These are phyloP conservation scores for Chlamydomonas sp. DNA, from an alignment of 139 green algal species.

Conservation along the genomic window DNA sequence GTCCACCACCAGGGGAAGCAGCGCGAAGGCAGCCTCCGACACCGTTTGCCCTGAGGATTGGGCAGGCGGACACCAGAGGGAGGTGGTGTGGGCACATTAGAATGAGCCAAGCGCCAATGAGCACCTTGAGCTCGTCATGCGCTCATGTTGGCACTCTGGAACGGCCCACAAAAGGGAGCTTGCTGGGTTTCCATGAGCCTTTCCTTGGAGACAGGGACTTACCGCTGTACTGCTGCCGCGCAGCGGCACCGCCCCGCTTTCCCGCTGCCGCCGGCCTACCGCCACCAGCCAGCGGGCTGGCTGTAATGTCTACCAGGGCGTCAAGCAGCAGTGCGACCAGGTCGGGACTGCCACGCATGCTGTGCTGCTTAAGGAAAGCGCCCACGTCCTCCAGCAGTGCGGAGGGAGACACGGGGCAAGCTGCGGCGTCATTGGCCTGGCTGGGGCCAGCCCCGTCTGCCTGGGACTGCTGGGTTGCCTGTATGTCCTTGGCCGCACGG, in stretches of 20 bases:
- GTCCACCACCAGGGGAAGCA: constrained; percentile 55
- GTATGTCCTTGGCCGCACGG: no score
- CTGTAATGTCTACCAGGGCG: background rate
- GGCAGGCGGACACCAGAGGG: background rate
- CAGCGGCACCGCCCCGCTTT: background rate
- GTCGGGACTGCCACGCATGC: constrained; percentile 3
- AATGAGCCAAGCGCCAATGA: background rate
- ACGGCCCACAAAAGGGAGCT: background rate
- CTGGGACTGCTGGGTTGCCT: background rate
- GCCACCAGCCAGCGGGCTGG: background rate
- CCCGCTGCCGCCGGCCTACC: background rate
- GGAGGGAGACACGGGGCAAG: background rate
- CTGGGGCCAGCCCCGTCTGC: background rate
- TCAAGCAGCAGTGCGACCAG: constrained; percentile 30
- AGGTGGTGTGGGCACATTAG: background rate
- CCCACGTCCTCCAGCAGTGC: constrained; percentile 4
- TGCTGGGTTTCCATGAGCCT: background rate
- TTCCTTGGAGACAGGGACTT: background rate
- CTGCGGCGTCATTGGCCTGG: background rate
- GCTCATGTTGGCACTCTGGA: background rate
- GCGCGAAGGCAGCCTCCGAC: constrained; percentile 37
- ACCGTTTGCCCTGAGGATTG: constrained; percentile 6
- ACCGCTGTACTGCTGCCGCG: background rate
- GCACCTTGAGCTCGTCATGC: background rate
- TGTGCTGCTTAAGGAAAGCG: constrained; percentile 5